Evolutionary conservation across 306 rosid genomes (phyloP).

Genomic region (Psophocarpus tetragonolobus): DNA sequence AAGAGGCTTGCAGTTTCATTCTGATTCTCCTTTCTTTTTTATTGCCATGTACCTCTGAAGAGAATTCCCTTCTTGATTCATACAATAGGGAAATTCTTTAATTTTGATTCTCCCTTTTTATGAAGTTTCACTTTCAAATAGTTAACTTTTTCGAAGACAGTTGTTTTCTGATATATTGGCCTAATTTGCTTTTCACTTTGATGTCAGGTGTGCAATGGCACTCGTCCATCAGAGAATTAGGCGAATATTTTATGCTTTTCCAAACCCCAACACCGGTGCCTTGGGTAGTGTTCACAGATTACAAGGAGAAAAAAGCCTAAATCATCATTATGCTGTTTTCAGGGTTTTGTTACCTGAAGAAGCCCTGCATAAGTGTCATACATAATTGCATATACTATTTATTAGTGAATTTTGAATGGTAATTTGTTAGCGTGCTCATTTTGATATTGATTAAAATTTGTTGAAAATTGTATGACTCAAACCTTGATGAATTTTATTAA

Average conservation of each 20-base stretch:
- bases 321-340: conserved; percentile 92
- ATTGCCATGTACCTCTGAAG: neutral
- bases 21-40: conserved; percentile 28
- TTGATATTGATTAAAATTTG: too few relatives aligned
- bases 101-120: neutral
- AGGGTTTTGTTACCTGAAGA: conserved; percentile 68
- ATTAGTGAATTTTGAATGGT: conserved; percentile 8
- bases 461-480: too few relatives aligned
- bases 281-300: conserved; percentile 81
- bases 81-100: conserved; percentile 4
- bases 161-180: conserved; percentile 26
- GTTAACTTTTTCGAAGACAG: neutral
- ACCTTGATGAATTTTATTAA: too few relatives aligned
- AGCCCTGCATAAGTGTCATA: conserved; percentile 37
- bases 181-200: neutral
- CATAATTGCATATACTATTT: conserved; percentile 21
- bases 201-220: conserved; percentile 94
- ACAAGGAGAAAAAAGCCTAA: conserved; percentile 86
- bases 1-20: conserved; percentile 14
- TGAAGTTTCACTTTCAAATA: conserved; percentile 23
- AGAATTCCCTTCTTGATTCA: neutral
- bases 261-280: conserved; percentile 80
- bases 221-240: conserved; percentile 89
- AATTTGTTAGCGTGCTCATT: too few relatives aligned
- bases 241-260: conserved; percentile 82